Conservation (phyloP, 805 yeast species). For the Candida maesae region DNA sequence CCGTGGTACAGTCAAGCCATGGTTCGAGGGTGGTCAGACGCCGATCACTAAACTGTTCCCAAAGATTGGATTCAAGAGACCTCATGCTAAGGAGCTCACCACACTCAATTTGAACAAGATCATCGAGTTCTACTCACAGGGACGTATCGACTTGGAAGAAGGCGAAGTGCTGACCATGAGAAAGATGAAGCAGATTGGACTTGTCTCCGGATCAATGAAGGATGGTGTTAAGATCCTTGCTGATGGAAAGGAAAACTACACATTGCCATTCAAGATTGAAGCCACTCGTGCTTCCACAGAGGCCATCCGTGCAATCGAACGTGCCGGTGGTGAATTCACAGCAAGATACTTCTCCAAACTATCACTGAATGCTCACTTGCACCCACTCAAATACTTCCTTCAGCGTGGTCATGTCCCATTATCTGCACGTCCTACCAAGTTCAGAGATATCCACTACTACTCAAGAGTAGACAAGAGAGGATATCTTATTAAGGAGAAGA, state of each 20-base stretch:
- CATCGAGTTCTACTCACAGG: conserved; percentile 64
- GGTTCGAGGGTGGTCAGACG: conserved; percentile 99
- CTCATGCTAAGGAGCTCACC: conserved; percentile 46
- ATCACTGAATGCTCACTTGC: conserved; percentile 68
- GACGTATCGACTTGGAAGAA: conserved; percentile 53
- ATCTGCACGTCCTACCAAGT: conserved; percentile 79
- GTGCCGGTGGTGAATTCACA: conserved; percentile 67
- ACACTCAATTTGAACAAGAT: conserved; percentile 61
- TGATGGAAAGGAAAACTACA: conserved; percentile 46
- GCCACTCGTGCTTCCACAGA: conserved; percentile 75
- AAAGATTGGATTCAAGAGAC: conserved; percentile 80
- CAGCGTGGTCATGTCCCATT: conserved; percentile 79
- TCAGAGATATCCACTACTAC: conserved; percentile 78
- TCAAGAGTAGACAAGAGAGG: conserved; percentile 72
- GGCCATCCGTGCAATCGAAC: conserved; percentile 73
- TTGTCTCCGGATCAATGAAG: conserved; percentile 63
- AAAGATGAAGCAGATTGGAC: conserved; percentile 70
- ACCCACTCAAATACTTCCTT: conserved; percentile 65
- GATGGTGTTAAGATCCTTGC: conserved; percentile 85
- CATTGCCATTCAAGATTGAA: conserved; percentile 70
- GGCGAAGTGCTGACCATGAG: conserved; percentile 71
- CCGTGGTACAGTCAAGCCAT: conserved; percentile 80
- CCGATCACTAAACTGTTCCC: conserved; percentile 81
- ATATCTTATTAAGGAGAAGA: conserved; percentile 47
- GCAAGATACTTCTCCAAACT: conserved; percentile 67